A percentile compares a stretch with the other conserved stretches of the same genome.
Evolutionary conservation across 2,329 filamentous ascomycete genomes (phyloP).

Genomic region (Microascus cirrosus): DNA sequence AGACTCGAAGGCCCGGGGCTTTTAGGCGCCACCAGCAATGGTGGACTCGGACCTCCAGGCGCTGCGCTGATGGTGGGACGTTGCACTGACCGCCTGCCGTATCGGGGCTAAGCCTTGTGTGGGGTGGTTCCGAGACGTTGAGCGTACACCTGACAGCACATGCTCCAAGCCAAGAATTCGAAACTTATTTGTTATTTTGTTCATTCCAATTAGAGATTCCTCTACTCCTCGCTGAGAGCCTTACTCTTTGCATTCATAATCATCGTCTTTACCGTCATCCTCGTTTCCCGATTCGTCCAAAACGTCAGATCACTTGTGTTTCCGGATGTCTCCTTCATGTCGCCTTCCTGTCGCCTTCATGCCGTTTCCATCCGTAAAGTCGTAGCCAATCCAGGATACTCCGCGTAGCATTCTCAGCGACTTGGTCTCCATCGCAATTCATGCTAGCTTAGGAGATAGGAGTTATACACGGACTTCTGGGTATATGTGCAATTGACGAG

Average conservation of each 20-base stretch:
- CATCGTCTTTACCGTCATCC: not conserved
- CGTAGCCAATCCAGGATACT: conserved; percentile 18
- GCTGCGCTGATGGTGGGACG: not conserved
- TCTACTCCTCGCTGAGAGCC: not conserved
- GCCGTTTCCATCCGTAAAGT: conserved; percentile 11
- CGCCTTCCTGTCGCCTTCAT: conserved; percentile 11
- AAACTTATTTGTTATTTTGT: too few species aligned
- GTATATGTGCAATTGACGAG: not conserved
- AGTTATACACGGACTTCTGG: not conserved
- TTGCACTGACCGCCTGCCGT: not conserved
- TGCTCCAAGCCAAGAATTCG: too few species aligned
- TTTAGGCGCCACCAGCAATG: not conserved
- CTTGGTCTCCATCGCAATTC: conserved; percentile 8
- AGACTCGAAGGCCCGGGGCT: not conserved
- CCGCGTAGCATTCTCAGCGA: conserved; percentile 17
- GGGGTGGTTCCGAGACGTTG: not conserved
- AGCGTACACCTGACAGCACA: too few species aligned
- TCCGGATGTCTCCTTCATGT: conserved; percentile 11
- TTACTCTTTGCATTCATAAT: not conserved
- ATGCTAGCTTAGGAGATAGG: conserved; percentile 6
- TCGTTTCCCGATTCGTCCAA: conserved; percentile 9
- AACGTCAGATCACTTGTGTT: conserved; percentile 14
- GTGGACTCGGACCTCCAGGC: not conserved
- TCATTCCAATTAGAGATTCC: too few species aligned
- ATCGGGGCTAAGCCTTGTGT: not conserved